Percentiles rank a stretch among this genome's conserved stretches.
Conservation (phyloP, 2,329 filamentous ascomycete genomes). For the Fusarium sp. region DNA sequence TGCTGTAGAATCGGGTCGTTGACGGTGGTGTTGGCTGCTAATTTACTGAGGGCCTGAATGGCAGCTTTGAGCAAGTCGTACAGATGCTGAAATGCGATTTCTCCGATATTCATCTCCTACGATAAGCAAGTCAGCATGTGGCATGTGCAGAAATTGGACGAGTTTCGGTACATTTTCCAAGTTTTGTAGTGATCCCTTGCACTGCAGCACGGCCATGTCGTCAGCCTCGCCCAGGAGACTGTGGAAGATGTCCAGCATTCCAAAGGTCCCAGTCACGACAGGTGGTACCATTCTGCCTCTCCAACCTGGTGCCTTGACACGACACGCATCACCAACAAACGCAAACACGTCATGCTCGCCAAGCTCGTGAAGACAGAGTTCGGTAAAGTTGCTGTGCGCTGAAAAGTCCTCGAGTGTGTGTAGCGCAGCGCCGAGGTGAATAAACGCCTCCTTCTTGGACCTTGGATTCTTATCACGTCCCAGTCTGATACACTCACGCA, state of each 20-base stretch:
- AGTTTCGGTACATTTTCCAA: constrained; percentile 62
- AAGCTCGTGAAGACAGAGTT: constrained; percentile 75
- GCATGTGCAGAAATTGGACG: not conserved
- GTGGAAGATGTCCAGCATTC: constrained; percentile 74
- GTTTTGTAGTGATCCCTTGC: constrained; percentile 71
- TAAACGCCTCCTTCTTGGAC: constrained; percentile 43
- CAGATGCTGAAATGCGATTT: constrained; percentile 47
- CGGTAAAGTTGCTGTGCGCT: constrained; percentile 80
- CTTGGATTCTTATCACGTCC: constrained; percentile 56
- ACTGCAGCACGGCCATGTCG: constrained; percentile 54
- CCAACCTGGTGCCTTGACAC: constrained; percentile 61
- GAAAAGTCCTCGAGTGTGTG: constrained; percentile 73
- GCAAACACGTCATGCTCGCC: constrained; percentile 74
- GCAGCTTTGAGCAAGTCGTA: constrained; percentile 42
- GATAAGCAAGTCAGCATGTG: constrained; percentile 5
- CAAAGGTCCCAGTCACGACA: constrained; percentile 67
- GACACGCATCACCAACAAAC: constrained; percentile 42
- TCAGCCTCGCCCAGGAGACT: constrained; percentile 66
- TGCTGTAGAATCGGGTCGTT: constrained; percentile 40
- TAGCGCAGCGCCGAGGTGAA: constrained; percentile 70
- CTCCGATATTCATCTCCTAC: constrained; percentile 71
- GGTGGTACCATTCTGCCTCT: constrained; percentile 67
- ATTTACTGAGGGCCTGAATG: constrained; percentile 39
- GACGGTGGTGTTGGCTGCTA: constrained; percentile 36
- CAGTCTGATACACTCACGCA: constrained; percentile 74